A percentile compares a stretch with the other conserved stretches of the same genome.
Evolutionary conservation across 768 basidiomycete species (phyloP).

Genomic region (Calocybe gangraenosa): DNA sequence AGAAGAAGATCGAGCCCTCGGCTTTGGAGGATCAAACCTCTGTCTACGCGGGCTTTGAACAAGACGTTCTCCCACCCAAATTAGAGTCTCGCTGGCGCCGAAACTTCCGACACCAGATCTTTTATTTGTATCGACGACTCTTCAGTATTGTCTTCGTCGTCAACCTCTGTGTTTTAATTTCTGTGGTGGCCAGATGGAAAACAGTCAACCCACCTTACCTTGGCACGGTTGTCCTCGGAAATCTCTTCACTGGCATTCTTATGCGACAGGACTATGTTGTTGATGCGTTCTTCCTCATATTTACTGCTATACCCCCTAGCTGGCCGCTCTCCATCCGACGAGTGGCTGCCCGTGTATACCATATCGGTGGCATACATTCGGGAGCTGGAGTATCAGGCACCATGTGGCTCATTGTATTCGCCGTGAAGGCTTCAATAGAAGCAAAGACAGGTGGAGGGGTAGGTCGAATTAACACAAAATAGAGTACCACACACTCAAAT

Average conservation of each 20-base stretch:
- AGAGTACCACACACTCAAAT: too few relatives aligned
- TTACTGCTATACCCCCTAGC: constrained; percentile 46
- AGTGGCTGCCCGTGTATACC: constrained; percentile 53
- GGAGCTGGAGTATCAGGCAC: constrained; percentile 52
- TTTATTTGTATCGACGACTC: constrained; percentile 56
- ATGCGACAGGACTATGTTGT: constrained; percentile 58
- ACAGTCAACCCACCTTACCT: constrained; percentile 32
- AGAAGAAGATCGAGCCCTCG: constrained; percentile 15
- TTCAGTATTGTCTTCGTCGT: constrained; percentile 54
- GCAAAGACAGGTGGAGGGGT: constrained; percentile 32
- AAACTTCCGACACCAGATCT: constrained; percentile 53
- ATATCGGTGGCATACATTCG: constrained; percentile 59
- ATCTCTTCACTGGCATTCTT: constrained; percentile 43
- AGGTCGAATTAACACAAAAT: constrained; percentile 4
- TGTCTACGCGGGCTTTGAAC: constrained; percentile 49
- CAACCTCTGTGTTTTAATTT: constrained; percentile 52
- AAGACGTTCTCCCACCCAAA: constrained; percentile 50
- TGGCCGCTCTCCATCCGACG: constrained; percentile 56
- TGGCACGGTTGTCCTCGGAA: constrained; percentile 39
- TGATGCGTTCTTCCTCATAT: constrained; percentile 52
- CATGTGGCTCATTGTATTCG: constrained; percentile 49
- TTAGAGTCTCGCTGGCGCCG: constrained; percentile 40
- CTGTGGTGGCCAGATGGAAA: constrained; percentile 24
- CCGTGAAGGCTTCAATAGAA: constrained; percentile 49
- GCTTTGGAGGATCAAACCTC: constrained; percentile 29